A percentile compares a stretch with the other conserved stretches of the same genome.
Conservation (phyloP, 148 eudicot genomes). For the Rhododendron simsii region DNA sequence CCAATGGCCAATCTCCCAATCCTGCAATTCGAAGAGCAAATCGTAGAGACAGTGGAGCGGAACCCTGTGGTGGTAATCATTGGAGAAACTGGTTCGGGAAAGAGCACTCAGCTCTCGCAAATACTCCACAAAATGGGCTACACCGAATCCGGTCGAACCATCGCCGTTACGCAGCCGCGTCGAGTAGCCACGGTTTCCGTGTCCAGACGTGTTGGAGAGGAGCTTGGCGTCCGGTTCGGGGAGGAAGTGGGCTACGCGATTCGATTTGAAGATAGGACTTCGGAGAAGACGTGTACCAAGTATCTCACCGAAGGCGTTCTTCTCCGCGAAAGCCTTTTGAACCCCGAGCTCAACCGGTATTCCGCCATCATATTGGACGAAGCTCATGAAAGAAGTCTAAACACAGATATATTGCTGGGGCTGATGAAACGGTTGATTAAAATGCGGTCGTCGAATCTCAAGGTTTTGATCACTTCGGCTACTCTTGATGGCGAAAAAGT, state of each 20-base stretch:
- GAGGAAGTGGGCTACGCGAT: slow-evolving; percentile 93
- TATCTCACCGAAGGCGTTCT: slow-evolving; percentile 95
- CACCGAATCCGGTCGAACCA: slow-evolving; percentile 45
- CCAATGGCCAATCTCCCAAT: slow-evolving; percentile 76
- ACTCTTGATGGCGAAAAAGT: slow-evolving; percentile 98
- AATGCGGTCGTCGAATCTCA: slow-evolving; percentile 50
- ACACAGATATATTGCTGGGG: slow-evolving; percentile 92
- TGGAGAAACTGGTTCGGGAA: slow-evolving; percentile 95
- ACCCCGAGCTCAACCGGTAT: slow-evolving; percentile 74
- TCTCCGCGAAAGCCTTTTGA: slow-evolving; percentile 77
- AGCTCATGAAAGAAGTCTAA: slow-evolving; percentile 96
- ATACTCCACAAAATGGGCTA: slow-evolving; percentile 62
- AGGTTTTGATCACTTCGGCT: slow-evolving; percentile 88
- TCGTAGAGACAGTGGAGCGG: slow-evolving; percentile 56
- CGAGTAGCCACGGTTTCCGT: slow-evolving; percentile 98
- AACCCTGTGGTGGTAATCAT: slow-evolving; percentile 68
- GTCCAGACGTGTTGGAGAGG: slow-evolving; percentile 92
- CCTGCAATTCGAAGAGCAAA: slow-evolving; percentile 73
- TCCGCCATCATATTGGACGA: slow-evolving; percentile 87
- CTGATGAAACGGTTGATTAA: slow-evolving; percentile 71
- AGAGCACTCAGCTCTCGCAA: slow-evolving; percentile 91
- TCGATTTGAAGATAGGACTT: slow-evolving; percentile 93
- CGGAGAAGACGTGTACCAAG: slow-evolving; percentile 65
- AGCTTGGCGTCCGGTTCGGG: slow-evolving; percentile 66
- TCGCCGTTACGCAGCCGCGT: slow-evolving; percentile 97